A percentile compares a stretch with the other conserved stretches of the same genome.
These are phyloP conservation scores for Paraphoma sp. DNA, from an alignment of 2,329 filamentous ascomycete genomes.

Conservation along the genomic window DNA sequence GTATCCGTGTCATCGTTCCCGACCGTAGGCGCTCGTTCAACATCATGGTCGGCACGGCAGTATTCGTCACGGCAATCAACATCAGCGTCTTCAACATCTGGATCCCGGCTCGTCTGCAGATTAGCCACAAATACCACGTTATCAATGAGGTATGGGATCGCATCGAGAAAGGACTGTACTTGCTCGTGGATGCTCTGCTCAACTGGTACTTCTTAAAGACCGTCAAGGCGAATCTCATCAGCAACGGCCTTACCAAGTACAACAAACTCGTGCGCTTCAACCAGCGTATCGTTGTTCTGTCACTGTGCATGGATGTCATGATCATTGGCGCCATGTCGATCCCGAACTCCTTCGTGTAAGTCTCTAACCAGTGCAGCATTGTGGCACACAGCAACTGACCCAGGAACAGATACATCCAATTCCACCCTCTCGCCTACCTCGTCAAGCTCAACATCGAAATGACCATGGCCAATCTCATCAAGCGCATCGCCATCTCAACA, in stretches of 20 bases:
- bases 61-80: slow-evolving; percentile 47
- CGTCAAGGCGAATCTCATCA: slow-evolving; percentile 56
- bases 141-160: slow-evolving; percentile 50
- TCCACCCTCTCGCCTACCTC: slow-evolving; percentile 58
- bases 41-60: slow-evolving; percentile 47
- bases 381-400: neutral
- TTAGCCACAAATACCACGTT: slow-evolving; percentile 32
- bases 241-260: slow-evolving; percentile 60
- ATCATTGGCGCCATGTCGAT: slow-evolving; percentile 58
- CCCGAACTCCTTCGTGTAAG: slow-evolving; percentile 54
- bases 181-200: slow-evolving; percentile 44
- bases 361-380: neutral
- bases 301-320: slow-evolving; percentile 58
- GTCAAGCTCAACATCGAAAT: slow-evolving; percentile 61
- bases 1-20: slow-evolving; percentile 45
- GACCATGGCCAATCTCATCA: slow-evolving; percentile 60
- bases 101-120: slow-evolving; percentile 49
- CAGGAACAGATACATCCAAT: slow-evolving; percentile 53
- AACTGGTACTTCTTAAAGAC: slow-evolving; percentile 51
- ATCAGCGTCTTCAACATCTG: slow-evolving; percentile 49
- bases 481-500: slow-evolving; percentile 43
- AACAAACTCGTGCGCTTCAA: slow-evolving; percentile 59
- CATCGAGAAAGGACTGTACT: slow-evolving; percentile 47
- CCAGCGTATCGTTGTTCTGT: slow-evolving; percentile 57
- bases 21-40: slow-evolving; percentile 36